Evolutionary conservation across 805 yeast species (phyloP).

Genomic region (Nakazawaea ernobii): DNA sequence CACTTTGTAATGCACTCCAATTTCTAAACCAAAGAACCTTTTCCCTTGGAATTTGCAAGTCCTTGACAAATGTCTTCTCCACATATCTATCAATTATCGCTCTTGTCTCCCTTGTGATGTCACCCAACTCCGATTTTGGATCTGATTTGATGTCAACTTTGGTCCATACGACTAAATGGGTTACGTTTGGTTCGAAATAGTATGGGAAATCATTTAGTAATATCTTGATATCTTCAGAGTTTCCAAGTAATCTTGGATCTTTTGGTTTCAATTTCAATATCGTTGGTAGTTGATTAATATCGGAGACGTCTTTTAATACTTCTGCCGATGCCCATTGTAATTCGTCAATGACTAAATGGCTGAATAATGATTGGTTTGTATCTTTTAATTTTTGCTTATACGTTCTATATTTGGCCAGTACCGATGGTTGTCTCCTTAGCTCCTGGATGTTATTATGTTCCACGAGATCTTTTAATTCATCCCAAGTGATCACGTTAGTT

Average conservation of each 20-base stretch:
- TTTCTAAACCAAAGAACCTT: slow-evolving; percentile 64
- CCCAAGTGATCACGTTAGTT: slow-evolving; percentile 35
- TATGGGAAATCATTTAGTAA: slow-evolving; percentile 64
- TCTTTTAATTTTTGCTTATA: slow-evolving; percentile 37
- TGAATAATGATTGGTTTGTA: slow-evolving; percentile 35
- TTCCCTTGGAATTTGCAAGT: slow-evolving; percentile 32
- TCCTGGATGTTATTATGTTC: slow-evolving; percentile 35
- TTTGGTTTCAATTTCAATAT: slow-evolving; percentile 17
- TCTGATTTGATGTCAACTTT: slow-evolving; percentile 51
- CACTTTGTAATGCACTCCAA: slow-evolving; percentile 66
- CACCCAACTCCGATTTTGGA: slow-evolving; percentile 43
- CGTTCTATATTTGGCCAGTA: slow-evolving; percentile 35
- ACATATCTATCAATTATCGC: slow-evolving; percentile 38
- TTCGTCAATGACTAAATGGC: slow-evolving; percentile 41
- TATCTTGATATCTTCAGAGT: slow-evolving; percentile 37
- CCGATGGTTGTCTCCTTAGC: slow-evolving; percentile 42
- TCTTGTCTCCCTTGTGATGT: slow-evolving; percentile 38
- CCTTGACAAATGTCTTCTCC: slow-evolving; percentile 40
- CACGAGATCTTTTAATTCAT: slow-evolving; percentile 32
- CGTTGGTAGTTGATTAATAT: slow-evolving; percentile 18
- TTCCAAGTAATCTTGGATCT: slow-evolving; percentile 36
- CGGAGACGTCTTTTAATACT: slow-evolving; percentile 16
- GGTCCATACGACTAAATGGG: slow-evolving; percentile 65
- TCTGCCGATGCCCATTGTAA: slow-evolving; percentile 43
- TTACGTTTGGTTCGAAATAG: slow-evolving; percentile 42